Evolutionary conservation across 2,329 filamentous ascomycete genomes (phyloP).

Genomic region (Fusarium paranaense): DNA sequence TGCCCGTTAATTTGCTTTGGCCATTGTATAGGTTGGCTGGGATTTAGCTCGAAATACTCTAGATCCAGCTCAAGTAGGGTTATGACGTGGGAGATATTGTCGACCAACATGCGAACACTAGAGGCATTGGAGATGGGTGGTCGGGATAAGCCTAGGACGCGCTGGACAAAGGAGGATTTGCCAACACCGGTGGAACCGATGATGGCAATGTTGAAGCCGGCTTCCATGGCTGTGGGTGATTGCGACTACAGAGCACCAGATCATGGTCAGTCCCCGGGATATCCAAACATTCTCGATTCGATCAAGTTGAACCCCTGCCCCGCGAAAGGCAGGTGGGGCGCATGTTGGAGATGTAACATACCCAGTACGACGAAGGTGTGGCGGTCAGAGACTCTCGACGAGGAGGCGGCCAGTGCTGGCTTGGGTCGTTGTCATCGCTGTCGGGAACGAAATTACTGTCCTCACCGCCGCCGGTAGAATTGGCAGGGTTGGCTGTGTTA

Average conservation of each 20-base stretch:
- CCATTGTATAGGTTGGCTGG: constrained; percentile 70
- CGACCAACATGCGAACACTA: constrained; percentile 68
- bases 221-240: constrained; percentile 61
- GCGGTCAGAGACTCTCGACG: constrained; percentile 62
- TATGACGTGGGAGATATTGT: constrained; percentile 68
- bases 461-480: constrained; percentile 27
- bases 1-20: constrained; percentile 76
- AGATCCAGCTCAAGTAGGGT: constrained; percentile 75
- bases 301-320: constrained; percentile 35
- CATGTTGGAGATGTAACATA: constrained; percentile 48
- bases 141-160: constrained; percentile 66
- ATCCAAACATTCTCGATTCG: constrained; percentile 8
- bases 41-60: constrained; percentile 72
- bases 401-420: constrained; percentile 57
- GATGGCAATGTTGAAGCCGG: constrained; percentile 71
- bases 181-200: constrained; percentile 75
- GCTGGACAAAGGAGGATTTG: constrained; percentile 76
- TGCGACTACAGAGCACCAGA: constrained; percentile 46
- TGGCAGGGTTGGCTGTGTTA: constrained; percentile 10
- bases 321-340: constrained; percentile 35
- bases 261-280: constrained; percentile 43
- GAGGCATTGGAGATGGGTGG: constrained; percentile 66
- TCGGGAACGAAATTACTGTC: constrained; percentile 33
- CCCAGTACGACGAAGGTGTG: constrained; percentile 51
- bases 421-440: constrained; percentile 43